Evolutionary conservation across 805 yeast species (phyloP), one percentile per base, ranked within the genome.

Genomic region (Torulaspora franciscae): DNA sequence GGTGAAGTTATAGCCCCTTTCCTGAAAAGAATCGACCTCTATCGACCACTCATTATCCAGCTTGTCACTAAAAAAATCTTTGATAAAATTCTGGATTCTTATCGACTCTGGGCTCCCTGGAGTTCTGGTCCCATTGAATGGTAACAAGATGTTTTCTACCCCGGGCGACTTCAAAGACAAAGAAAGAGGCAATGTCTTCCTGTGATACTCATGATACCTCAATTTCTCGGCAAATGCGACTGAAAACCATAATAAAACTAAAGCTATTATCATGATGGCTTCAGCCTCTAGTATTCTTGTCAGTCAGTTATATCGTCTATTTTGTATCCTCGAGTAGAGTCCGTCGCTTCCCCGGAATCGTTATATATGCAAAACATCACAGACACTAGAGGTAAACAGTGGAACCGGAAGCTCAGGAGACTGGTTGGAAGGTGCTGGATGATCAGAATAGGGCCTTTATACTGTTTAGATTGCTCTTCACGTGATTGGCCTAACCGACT

Each of bases 31-130:
- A 17, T 70, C 68, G 11, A 41, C 33, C 32, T 61, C 66, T 7
- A 46, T 23, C 13, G 32, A 48, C 70, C 60, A 70, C 28, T 39
- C 49, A n/a, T 44, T 38, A 19, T 51, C 45, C 28, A 71, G 46
- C 4, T 32, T 42, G 0, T 38, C 30, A 9, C 52, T 43, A 42
- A 75, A 73, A 15, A 66, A 69, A 0, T 46, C 22, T 11, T 42
- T 46, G 17, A 75, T 64, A 49, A 71, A 74, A 7, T 61, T 47
- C 39, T 67, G 70, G 6, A 73, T 67, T 17, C 58, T 37, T 2
- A 50, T 26, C 1, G 79, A 71, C 7, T 69, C 72, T 6, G 54
- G 50, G 2, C 74, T 61, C 1, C 77, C 78, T 0, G 80, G 77
- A 0, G 56, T 49, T 35, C 81, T 47, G 1, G 73, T 68, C 2